Base-by-base conservation (phyloP, 352 stramenopile genomes). In the Globisporangium paroecandrum region DNA sequence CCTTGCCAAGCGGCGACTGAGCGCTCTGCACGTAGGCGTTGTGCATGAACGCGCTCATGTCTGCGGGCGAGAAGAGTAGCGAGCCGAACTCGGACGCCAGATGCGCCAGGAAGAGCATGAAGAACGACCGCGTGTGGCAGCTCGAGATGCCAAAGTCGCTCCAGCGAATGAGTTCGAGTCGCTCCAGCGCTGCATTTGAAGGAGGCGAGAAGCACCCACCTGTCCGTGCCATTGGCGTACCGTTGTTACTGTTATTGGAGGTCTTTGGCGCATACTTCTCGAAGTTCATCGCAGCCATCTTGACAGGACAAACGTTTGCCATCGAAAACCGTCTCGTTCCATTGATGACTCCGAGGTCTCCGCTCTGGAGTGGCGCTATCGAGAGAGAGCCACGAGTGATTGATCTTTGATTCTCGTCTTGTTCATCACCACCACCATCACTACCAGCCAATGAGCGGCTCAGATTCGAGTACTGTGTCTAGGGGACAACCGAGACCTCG, bases 31-130 rank as follows among this genome's bases (percentile, higher is more conserved):
- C 51, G 46, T 83, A 76, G 0, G 72, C 62, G 46, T 84, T 89
- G 70, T 82, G 74, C 6, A 81, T 71, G 54, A 89, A 91, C 8
- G 75, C 74, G 3, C 74, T 87, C 70, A 91, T 77, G 51, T 93
- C 85, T 12, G 69, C 73, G 0, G 81, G 82, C 12, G 79, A 79
- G 69, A 91, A 93, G 15, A 93, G 66, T 20, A 93, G 60, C 13
- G 78, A 79, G 1, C 81, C 77, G 36, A 82, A 89, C 53, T 86
- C 83, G 0, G 75, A 76, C 0, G 76, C 61, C 4, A 90, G 43
- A n/a, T 89, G 83, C 5, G 72, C 69, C 1, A 89, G 62, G 15
- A 82, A 69, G 27, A 90, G 68, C 25, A 76, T 58, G 0, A 78
- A 69, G 9, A 86, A 81, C 13, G 63, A 69, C 2, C 74, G 70